Evolutionary conservation across 2,329 filamentous ascomycete species (phyloP).

Genomic region (Clarireedia hainanense): DNA sequence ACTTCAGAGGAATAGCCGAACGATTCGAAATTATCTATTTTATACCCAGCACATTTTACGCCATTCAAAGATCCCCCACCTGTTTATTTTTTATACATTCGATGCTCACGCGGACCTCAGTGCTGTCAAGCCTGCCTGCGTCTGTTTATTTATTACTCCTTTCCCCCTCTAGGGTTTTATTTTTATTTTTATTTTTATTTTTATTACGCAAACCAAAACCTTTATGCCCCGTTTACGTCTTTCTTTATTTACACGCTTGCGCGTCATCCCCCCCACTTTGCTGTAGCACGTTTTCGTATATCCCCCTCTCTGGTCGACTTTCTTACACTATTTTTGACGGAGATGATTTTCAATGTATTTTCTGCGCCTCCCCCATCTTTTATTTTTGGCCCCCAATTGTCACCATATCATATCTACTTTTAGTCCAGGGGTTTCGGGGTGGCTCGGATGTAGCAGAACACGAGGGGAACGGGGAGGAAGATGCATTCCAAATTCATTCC

Average conservation of each 20-base stretch:
- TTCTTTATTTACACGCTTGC: background rate
- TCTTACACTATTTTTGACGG: background rate
- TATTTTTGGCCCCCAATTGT: too few relatives aligned
- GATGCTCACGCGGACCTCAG: constrained; percentile 4
- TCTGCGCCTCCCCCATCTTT: too few relatives aligned
- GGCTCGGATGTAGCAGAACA: too few relatives aligned
- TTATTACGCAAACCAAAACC: background rate
- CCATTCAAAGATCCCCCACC: background rate
- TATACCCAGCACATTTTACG: constrained; percentile 2
- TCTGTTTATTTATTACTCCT: background rate
- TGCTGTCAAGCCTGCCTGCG: background rate
- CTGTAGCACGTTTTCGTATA: background rate
- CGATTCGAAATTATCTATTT: constrained; percentile 1
- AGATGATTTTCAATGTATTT: background rate
- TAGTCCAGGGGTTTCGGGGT: background rate
- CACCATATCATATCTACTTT: too few relatives aligned
- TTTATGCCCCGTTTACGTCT: background rate
- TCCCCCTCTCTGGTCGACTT: background rate
- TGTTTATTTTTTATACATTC: constrained; percentile 2
- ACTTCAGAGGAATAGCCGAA: background rate
- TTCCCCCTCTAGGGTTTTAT: background rate
- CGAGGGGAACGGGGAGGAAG: too few relatives aligned
- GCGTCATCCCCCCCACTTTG: background rate
- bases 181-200: background rate
- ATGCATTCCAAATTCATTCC: too few relatives aligned